Evolutionary conservation across 2,329 filamentous ascomycete species (phyloP), one percentile per base, ranked within the genome.

Genomic region (Diaporthe citrichinensis): DNA sequence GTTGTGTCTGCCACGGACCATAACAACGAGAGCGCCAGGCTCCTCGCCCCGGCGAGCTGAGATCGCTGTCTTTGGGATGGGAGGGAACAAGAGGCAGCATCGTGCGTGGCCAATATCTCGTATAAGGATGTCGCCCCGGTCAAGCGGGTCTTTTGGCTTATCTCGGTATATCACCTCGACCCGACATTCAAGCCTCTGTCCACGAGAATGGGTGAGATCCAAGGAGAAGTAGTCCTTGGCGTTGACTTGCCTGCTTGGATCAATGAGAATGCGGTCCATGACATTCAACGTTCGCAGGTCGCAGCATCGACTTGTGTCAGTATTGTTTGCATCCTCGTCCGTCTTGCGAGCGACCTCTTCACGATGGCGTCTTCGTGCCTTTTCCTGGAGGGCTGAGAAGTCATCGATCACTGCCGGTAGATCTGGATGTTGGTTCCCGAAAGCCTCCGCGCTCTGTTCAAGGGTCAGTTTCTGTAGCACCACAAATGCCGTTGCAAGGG

Each of bases 161-260:
- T 98, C 96, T 81, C 97, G 92, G 78, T 96, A 90, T 20, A 98
- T 89, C 41, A 99, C 83, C 82, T 99, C 97, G 23, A 98, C 91
- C 79, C 94, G 94, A 81, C 97, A 98, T 80, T 95, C 95, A 59
- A 99, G 89, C 76, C 95, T 90, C 82, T 98, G 96, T 2, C 96
- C 96, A 80, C 91, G 98, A 1, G 96, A 98, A 83, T 99, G 97
- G 69, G 90, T 89, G 20, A 99, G 85, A 76, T 96, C 93, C 79
- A 99, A 88, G 74, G 94, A 93, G 82, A 99, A 99, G 79, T 94
- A 92, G 83, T 99, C 97, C 80, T 98, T 93, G 61, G 96, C 96
- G 78, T 92, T 93, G 57, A 99, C 97, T 80, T 96, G 95, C 73
- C 95, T 92, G 53, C 87, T 90, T n/a, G 91, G 88, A 81, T 98